Base-by-base conservation (phyloP, 2,329 filamentous ascomycete species). In the Myriosclerotinia duriaeana region DNA sequence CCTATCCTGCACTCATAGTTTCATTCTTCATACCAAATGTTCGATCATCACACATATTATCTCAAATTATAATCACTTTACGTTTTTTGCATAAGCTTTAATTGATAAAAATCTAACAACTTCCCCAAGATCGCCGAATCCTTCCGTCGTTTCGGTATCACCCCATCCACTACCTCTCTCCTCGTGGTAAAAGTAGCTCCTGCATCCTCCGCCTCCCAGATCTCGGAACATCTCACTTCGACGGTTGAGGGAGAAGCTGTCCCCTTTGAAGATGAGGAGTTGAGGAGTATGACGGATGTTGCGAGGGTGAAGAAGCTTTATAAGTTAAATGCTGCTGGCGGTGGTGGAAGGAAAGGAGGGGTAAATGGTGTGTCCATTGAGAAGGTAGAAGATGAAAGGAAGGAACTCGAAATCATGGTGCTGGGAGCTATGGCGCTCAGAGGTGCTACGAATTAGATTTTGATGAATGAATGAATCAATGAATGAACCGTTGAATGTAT, bases 71-170 rank as follows among this genome's bases (percentile, higher is more conserved):
- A 3, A 5, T 42, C 12, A 8, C 30, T 44, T 1, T 5, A 2
- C 2, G 9, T 15, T 56, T 26, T 30, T 6, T 2, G 22, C 2
- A n/a, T 44, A 4, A 34, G 30, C 5, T 2, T 2, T 14, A 5
- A 2, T n/a, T 8, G 14, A 15, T 22, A 0, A 0, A 12, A 22
- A n/a, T 14, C 62, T 55, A 40, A 64, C 54, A 8, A 0, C 11
- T 7, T n/a, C 5, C 46, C 20, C 26, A 30, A 96, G 92, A 98
- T 99, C 74, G 86, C 92, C 62, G 93, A 97, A 72, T 89, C 93
- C 0, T 98, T 98, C 78, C 89, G 92, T 42, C 89, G 89, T 64
- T 97, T 95, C 75, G 95, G 95, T 58, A 88, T 98, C 67, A 86
- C 91, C 15, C 80, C 82, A 14, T 95, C 90, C 2, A 88, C 83